Base-by-base conservation (phyloP, 495 filamentous ascomycete species). In the Neurospora terricola region DNA sequence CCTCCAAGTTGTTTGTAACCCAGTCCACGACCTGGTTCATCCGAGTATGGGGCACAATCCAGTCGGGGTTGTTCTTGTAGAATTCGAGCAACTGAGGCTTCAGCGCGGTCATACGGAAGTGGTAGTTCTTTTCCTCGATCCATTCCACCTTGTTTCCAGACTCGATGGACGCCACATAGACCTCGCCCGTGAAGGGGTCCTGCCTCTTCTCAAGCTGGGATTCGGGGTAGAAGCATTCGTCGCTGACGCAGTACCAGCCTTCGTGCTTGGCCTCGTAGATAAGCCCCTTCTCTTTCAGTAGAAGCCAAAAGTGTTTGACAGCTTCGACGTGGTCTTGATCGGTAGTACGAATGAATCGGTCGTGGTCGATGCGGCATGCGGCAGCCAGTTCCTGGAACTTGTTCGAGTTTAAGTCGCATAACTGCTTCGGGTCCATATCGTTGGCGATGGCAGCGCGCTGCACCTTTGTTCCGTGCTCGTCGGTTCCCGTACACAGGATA, bases 401-500 rank as follows among this genome's bases (percentile, higher is more conserved):
- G 70, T 87, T 85, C 11, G 91, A 86, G 34, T 87, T 90, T 62
- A 83, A 79, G 80, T 93, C 87, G 78, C 88, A 90, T 69, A 89
- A 85, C 40, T 81, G 78, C 74, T 85, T 85, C 4, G 88, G 87
- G 0, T 78, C 77, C 16, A 83, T 76, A 14, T 87, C 87, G 9
- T 91, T 89, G 75, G 86, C 82, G 18, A 84, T 82, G 5, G 96
- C 93, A 1, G 96, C 96, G 81, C 89, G 91, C 80, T 99, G 96
- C 70, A 99, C 91, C 87, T 99, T 98, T 90, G 97, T 94, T 21
- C 96, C 96, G 80, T 99, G 94, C 79, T 99, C 96, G 80, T 99
- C 96, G n/a, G 94, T 97, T 38, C 96, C 96, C 0, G 96, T 99
- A 77, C 90, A 89, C 6, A 98, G 83, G 75, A 93, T 85, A 4